Evolutionary conservation across 1,284 basidiomycete genomes (phyloP), one percentile per base, ranked within the genome.

Genomic region (Salmacisia buchloeana): DNA sequence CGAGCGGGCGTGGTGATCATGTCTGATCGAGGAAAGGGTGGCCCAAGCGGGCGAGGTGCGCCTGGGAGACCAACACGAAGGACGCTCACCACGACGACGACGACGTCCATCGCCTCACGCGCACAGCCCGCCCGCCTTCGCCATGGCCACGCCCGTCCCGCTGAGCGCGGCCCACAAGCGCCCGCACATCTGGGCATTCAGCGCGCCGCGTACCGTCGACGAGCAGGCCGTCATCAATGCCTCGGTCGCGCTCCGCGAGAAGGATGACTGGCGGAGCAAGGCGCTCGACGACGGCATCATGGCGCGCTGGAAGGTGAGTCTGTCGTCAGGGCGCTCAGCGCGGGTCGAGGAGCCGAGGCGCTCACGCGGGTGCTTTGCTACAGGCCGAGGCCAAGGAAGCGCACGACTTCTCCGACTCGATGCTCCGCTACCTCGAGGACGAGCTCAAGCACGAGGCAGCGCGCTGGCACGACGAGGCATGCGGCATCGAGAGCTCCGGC

Each of bases 261-360:
- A 67, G 43, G 41, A 59, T 7, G 45, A 43, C 27, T 67, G 65
- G 65, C 18, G 46, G 18, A 7, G 21, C n/a, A 67, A 67, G 65
- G 41, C 61, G 21, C 52, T 67, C 3, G 59, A 59, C 59, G 63
- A 59, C 13, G 39, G 35, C 31, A 60, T 45, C 23, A 52, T 52
- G 33, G 33, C 34, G 2, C n/a, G 29, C 4, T 60, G 59, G 59
- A 60, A 60, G 59, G 59, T 60, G 41, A 45, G 39, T 52, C 39
- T 36, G 23, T 46, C n/a, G 12, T 52, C 39, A n/a, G 59, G 25
- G 21, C 21, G 31, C 36, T 23, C 33, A n/a, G 25, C 31, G 34
- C 34, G 25, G 34, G 25, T 25, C 12, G 38, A 29, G 4, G 25
- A n/a, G 18, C 38, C 34, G 27, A 38, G 27, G 13, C 13, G 6